These are phyloP conservation scores for Lecanicillium sp. DNA, from an alignment of 2,329 filamentous ascomycete species.

Conservation along the genomic window DNA sequence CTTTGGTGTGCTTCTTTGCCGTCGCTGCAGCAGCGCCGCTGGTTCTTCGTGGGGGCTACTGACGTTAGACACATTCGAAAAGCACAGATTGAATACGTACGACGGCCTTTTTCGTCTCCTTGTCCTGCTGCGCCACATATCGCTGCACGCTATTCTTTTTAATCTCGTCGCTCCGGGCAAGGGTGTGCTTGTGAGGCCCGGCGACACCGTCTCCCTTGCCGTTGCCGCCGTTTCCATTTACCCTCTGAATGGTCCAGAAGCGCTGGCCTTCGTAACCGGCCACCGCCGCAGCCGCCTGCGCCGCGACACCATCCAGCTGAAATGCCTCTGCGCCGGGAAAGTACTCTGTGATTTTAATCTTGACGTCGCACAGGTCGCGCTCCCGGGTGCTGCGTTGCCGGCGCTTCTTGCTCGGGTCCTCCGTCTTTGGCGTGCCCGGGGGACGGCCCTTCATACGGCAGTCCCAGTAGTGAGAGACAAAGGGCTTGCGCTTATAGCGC, in stretches of 20 bases:
- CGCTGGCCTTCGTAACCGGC: conserved; percentile 40
- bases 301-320: conserved; percentile 17
- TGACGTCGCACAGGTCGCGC: conserved; percentile 75
- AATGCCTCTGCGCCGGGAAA: conserved; percentile 45
- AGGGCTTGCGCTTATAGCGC: conserved; percentile 73
- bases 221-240: conserved; percentile 69
- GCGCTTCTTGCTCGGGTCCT: conserved; percentile 76
- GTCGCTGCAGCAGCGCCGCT: conserved; percentile 65
- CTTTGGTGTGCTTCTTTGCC: conserved; percentile 60
- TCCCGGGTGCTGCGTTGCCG: conserved; percentile 68
- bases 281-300: conserved; percentile 16
- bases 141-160: conserved; percentile 75
- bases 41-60: conserved; percentile 66
- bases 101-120: conserved; percentile 50
- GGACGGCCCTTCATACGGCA: conserved; percentile 74
- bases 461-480: conserved; percentile 79
- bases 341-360: conserved; percentile 80
- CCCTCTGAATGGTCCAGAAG: conserved; percentile 69
- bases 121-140: conserved; percentile 55
- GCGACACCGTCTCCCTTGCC: conserved; percentile 62
- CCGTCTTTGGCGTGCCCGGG: conserved; percentile 70
- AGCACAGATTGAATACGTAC: conserved; percentile 10
- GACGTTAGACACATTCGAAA: conserved; percentile 14
- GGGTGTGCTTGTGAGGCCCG: conserved; percentile 65
- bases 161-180: conserved; percentile 68